Base-by-base conservation (phyloP, 176 grass and related monocot species). In the Triticum turgidum region DNA sequence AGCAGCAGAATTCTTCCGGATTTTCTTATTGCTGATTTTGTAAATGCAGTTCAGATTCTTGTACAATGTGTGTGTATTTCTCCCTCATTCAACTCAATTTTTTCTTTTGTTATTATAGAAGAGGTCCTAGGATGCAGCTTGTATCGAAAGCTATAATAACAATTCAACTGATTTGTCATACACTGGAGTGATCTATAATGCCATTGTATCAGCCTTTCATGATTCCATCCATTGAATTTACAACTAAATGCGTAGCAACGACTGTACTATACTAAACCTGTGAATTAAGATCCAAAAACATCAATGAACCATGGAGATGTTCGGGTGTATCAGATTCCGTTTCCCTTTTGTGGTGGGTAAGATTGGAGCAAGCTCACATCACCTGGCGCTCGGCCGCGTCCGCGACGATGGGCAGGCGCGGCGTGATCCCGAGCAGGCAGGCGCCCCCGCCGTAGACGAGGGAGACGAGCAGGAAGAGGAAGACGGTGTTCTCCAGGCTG, bases 331-430 rank as follows among this genome's bases (percentile, higher is more conserved):
- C 75, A 83, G 30, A 80, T 80, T 73, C 38, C 30, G 14, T 72
- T 81, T 61, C 27, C 78, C 58, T 73, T 73, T 54, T 52, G 24
- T 20, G 56, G 59, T 62, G 30, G 41, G 41, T 58, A 90, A 49
- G 74, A 68, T 30, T 14, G 20, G 47, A 84, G 35, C 20, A 25
- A 73, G 20, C 4, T 85, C 92, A 99, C 97, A 96, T 91, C 82
- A 99, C 94, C 92, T 99, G 97, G 72, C 94, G 90, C 85, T 99
- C 97, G 0, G 97, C 97, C 5, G 90, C 97, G 66, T 99, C 97
- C 2, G 94, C 92, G 7, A 96, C 94, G 61, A 99, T 85, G 12
- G 97, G 97, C 70, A 99, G 65, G 66, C 97, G 80, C 0, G 97
- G 94, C 6, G 90, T 44, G 62, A 96, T 95, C 32, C 97, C 94